Evolutionary conservation across 2,329 filamentous ascomycete species (phyloP).

Genomic region (Samsoniella hepiali): DNA sequence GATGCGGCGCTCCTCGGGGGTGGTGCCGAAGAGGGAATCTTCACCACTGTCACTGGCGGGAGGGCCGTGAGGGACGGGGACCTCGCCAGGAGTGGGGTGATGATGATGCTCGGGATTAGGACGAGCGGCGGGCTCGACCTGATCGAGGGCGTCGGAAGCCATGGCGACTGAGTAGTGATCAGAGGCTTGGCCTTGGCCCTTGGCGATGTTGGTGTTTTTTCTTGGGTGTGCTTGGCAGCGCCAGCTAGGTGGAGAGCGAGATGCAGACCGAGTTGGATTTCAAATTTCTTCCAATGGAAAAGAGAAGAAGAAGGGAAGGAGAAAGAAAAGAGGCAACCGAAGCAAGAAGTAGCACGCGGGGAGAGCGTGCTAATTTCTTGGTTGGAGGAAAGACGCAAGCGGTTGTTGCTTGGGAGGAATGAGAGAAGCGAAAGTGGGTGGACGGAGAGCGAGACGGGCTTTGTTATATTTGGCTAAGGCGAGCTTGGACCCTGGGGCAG

Average conservation of each 20-base stretch:
- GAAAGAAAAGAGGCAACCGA: not conserved
- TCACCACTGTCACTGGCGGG: conserved; percentile 47
- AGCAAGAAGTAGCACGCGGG: not conserved
- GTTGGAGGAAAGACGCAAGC: not conserved
- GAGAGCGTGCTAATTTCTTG: not conserved
- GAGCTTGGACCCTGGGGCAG: conserved; percentile 5
- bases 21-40: conserved; percentile 41
- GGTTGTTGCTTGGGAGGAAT: conserved; percentile 12
- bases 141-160: conserved; percentile 1
- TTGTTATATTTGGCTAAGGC: conserved; percentile 6
- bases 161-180: not conserved
- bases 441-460: not conserved
- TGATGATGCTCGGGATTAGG: conserved; percentile 34
- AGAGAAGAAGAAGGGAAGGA: not conserved
- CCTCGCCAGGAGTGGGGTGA: conserved; percentile 44
- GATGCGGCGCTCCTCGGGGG: conserved; percentile 53
- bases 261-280: not conserved
- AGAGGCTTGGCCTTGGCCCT: not conserved
- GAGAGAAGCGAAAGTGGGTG: conserved; percentile 3
- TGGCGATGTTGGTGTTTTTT: not conserved
- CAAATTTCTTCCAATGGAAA: not conserved
- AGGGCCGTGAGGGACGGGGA: conserved; percentile 53
- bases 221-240: conserved; percentile 1
- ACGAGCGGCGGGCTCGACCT: conserved; percentile 9
- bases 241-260: not conserved